Base-by-base conservation (phyloP, 345 rosid species). In the Durio zibethinus region DNA sequence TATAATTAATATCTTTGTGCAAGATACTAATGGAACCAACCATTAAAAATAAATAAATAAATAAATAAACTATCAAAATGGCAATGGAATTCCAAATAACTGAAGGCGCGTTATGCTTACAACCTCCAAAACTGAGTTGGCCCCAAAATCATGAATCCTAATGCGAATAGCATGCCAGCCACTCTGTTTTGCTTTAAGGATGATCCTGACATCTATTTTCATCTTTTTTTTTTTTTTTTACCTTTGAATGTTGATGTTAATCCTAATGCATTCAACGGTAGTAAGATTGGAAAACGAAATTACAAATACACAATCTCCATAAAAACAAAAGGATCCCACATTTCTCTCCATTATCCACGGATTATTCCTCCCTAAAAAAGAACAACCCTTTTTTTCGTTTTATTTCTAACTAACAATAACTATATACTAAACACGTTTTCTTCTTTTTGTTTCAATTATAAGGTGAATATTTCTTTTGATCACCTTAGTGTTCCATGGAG, bases 331-430 rank as follows among this genome's bases (percentile, higher is more conserved):
- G 1, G 15, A 21, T 72, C 42, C 62, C 64, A 18, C 42, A 10
- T 50, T 31, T 79, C 76, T 82, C 78, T 60, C 76, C 59, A 53
- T 71, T 56, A 50, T 50, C 10, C 63, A 12, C 50, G 64, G 33
- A 14, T 31, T 50, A 31, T 72, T 35, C 45, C 50, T 50, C 61
- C 42, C 31, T 21, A 72, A 33, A 35, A 10, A n/a, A n/a, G 6
- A 11, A 67, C 16, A 16, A 21, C 29, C 29, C 2, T 11, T 0
- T 66, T 50, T 14, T 52, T 25, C 12, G 48, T 35, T 72, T 72
- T 33, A 33, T 52, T 72, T 53, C 47, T 54, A 54, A 53, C 47
- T 31, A 53, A n/a, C 61, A 52, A 45, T 27, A 15, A 69, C 71
- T n/a, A 15, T 40, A 8, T 7, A 65, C 27, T n/a, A 71, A 16